Base-by-base conservation (phyloP, 139 green algal genomes). In the Chlorokybus atmophyticus region DNA sequence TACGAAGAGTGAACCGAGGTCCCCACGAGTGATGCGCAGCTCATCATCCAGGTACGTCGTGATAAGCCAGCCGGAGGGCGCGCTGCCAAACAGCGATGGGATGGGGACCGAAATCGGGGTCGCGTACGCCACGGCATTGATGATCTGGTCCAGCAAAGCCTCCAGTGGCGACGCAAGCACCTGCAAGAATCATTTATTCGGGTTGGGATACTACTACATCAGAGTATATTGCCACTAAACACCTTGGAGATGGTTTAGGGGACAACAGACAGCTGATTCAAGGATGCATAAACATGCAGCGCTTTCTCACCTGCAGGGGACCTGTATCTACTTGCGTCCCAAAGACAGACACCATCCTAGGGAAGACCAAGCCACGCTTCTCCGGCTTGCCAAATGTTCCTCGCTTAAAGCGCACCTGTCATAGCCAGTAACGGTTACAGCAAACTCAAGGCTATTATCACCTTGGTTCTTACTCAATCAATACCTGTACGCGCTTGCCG, bases 11-110 rank as follows among this genome's bases (percentile, higher is more conserved):
- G 53, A 38, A 0, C 71, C 71, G 2, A 27, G 29, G 41, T 74
- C 65, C 0, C 53, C 53, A 10, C 73, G 39, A 1, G 53, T 57
- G 23, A 80, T 74, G 1, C 73, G 27, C 30, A 78, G 30, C 30
- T 80, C 73, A 6, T 60, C 25, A 31, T 80, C 73, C 1, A 80
- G 65, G 66, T 76, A 80, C 1, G 73, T 80, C n/a, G 66, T 80
- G 14, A 76, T 47, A 27, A 80, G 50, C 70, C 70, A 78, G 4
- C 35, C 35, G 10, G 35, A 14, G 35, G 10, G 35, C 35, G 35
- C 35, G 35, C 35, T 44, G 35, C 35, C 10, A 10, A 10, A 44
- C 35, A 44, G 14, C 10, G 35, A n/a, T n/a, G n/a, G n/a, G n/a
- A n/a, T n/a, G n/a, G n/a, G n/a, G n/a, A n/a, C n/a, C n/a, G n/a